Evolutionary conservation across 2,329 filamentous ascomycete genomes (phyloP), one percentile per base, ranked within the genome.

Genomic region (Cercospora beticola): DNA sequence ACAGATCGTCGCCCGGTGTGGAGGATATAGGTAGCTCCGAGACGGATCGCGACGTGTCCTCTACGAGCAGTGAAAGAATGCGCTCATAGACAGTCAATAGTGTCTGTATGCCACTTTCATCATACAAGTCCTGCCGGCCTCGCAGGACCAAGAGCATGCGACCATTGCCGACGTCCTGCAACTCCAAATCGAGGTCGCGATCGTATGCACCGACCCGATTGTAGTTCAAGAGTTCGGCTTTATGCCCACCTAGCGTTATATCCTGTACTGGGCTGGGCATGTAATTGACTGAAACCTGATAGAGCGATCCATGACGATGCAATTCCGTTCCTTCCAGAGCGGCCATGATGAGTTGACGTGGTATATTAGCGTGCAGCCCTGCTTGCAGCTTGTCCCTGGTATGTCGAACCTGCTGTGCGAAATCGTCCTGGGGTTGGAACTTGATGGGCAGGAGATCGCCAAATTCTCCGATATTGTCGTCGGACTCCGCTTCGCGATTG

Each of bases 391-490:
- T 65, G 52, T 65, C 62, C 31, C 52, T 56, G 18, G 62, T 59
- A 59, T 65, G 62, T 59, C 52, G 62, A 46, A 65, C 33, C 62
- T 58, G 49, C 52, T 65, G 62, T 65, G 49, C 52, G 52, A 65
- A 59, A 59, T 65, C 62, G 21, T 65, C 62, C 33, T 65, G 62
- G 0, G 40, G 2, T 28, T 59, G 52, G 21, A 65, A 65, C 21
- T 59, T 58, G 33, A 65, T 30, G 62, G 82, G 77, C 0, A 85
- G 70, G 3, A 82, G 46, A 64, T 83, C 81, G 7, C 82, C 57
- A 67, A 79, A 81, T 58, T 78, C 70, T 3, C 82, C 82, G 33
- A 83, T 74, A 31, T 66, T 80, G 2, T 74, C 59, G 6, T 65
- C 40, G 0, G 76, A 36, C 6, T 71, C 65, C 3, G 64, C 52